Evolutionary conservation across 768 basidiomycete species (phyloP).

Genomic region (Coprinopsis strossmayeri): DNA sequence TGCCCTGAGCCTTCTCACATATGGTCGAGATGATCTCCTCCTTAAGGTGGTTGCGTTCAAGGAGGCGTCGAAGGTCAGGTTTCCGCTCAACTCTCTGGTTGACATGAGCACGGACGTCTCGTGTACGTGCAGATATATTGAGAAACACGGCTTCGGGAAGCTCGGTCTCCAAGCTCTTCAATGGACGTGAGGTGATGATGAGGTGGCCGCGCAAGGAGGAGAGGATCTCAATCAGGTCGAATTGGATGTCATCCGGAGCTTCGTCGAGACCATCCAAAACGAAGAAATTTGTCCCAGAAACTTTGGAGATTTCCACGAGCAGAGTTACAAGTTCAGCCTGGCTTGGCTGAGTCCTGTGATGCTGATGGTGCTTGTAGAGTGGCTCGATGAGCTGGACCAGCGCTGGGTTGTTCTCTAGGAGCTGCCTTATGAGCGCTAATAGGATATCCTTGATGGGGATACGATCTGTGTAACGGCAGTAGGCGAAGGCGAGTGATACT

Average conservation of each 20-base stretch:
- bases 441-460: neutral
- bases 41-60: neutral
- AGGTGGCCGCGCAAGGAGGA: neutral
- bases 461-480: neutral
- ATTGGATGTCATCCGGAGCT: neutral
- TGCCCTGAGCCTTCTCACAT: neutral
- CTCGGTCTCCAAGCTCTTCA: neutral
- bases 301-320: neutral
- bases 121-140: neutral
- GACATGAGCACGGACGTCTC: neutral
- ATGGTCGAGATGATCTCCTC: neutral
- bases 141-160: neutral
- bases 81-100: neutral
- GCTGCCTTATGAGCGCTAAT: neutral
- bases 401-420: neutral
- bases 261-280: conserved; percentile 6
- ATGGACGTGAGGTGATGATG: conserved; percentile 4
- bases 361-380: neutral
- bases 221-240: neutral
- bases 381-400: neutral
- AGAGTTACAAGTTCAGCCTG: neutral
- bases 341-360: neutral
- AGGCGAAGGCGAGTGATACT: neutral
- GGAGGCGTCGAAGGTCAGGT: neutral
- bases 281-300: neutral